Evolutionary conservation across 169 alveolate genomes (phyloP).

Genomic region (Cryptosporidium ryanae): DNA sequence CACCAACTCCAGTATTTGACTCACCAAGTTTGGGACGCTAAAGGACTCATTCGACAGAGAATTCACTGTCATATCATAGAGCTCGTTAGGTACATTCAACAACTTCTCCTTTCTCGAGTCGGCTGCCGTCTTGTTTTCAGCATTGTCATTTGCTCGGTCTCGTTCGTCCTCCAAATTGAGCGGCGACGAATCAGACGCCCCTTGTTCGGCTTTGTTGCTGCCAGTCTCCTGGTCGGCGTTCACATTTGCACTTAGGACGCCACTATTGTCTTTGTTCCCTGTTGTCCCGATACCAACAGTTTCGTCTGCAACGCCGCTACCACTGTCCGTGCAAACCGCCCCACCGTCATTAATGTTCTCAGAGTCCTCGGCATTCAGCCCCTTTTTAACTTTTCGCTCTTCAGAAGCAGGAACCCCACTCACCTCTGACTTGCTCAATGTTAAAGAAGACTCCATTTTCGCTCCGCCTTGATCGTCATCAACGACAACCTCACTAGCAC

Average conservation of each 20-base stretch:
- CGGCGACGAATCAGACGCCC: not conserved
- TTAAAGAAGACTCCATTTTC: not conserved
- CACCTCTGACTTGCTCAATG: not conserved
- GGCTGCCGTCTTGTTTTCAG: not conserved
- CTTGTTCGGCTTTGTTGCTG: not conserved
- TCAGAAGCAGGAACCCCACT: not conserved
- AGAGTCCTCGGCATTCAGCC: not conserved
- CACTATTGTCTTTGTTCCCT: not conserved
- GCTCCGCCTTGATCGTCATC: not conserved
- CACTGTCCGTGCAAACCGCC: too few relatives aligned
- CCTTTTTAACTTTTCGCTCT: not conserved
- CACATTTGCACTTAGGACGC: not conserved
- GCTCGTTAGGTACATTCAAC: slow-evolving; percentile 19
- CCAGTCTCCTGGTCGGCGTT: too few relatives aligned
- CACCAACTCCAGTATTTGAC: slow-evolving; percentile 16
- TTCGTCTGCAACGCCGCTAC: not conserved
- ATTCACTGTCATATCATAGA: not conserved
- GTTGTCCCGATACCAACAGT: not conserved
- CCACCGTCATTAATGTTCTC: not conserved
- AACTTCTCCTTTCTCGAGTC: slow-evolving; percentile 11
- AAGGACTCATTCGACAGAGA: slow-evolving; percentile 2
- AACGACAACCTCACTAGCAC: not conserved
- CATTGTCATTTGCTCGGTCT: not conserved
- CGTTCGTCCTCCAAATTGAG: too few relatives aligned
- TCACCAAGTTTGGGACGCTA: not conserved